phyloP scores from a whole-genome alignment of 2,329 filamentous ascomycete genomes.

The Ceratocystiopsis sp. region DNA sequence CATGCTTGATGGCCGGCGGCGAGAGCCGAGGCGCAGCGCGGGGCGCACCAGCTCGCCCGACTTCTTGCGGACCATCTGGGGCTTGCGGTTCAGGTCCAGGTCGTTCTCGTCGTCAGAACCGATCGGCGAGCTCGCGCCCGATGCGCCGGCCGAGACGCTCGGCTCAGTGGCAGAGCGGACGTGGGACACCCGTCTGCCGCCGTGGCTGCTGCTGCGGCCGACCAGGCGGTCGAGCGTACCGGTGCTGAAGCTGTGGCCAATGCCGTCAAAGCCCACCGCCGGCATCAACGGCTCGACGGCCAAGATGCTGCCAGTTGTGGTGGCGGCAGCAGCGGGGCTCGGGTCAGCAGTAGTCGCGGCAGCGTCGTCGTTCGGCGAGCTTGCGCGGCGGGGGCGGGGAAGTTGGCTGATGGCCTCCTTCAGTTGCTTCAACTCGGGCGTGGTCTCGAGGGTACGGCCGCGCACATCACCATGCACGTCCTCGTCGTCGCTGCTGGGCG shows the following conservation, averaged over 20 bases:
- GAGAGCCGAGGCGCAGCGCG: constrained; percentile 65
- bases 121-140: constrained; percentile 30
- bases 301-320: no score
- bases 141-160: constrained; percentile 26
- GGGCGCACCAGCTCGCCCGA: constrained; percentile 92
- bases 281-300: no score
- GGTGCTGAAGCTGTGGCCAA: constrained; percentile 32
- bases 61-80: constrained; percentile 94
- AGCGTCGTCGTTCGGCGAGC: constrained; percentile 31
- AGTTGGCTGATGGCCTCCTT: constrained; percentile 73
- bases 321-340: not conserved
- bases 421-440: constrained; percentile 51
- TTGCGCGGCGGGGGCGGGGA: constrained; percentile 44
- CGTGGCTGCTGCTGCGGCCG: constrained; percentile 18
- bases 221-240: constrained; percentile 20
- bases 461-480: constrained; percentile 20
- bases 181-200: constrained; percentile 28
- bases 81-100: constrained; percentile 54
- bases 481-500: constrained; percentile 61
- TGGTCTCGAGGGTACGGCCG: constrained; percentile 31
- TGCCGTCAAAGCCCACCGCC: constrained; percentile 15
- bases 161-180: constrained; percentile 40
- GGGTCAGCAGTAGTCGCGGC: constrained; percentile 20
- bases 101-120: constrained; percentile 47
- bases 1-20: constrained; percentile 82